These are phyloP conservation scores for Tripterygium wilfordii DNA, from an alignment of 177 flowering plant species.

Conservation along the genomic window DNA sequence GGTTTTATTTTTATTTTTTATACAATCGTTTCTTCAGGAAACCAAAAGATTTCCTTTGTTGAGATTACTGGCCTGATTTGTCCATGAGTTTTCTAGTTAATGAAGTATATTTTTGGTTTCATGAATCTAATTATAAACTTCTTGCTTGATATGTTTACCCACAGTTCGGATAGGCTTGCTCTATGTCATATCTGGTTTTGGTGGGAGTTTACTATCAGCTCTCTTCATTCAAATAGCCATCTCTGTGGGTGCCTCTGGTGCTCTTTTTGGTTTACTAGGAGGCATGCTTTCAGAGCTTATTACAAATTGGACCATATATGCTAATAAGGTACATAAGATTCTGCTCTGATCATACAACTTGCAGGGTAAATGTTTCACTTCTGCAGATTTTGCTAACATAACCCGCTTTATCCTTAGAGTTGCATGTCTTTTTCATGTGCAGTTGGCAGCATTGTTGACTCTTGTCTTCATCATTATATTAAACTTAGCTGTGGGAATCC, in stretches of 20 bases:
- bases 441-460: slow-evolving; percentile 46
- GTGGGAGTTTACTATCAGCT: slow-evolving; percentile 77
- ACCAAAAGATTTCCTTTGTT: no score
- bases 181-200: slow-evolving; percentile 72
- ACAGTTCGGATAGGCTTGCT: slow-evolving; percentile 71
- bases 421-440: slow-evolving; percentile 12
- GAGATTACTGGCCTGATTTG: no score
- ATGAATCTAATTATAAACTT: slow-evolving; percentile 1
- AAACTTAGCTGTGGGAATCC: slow-evolving; percentile 51
- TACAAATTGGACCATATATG: slow-evolving; percentile 92
- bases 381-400: no score
- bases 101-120: not conserved
- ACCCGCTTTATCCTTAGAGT: no score
- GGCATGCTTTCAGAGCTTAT: slow-evolving; percentile 89
- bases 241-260: slow-evolving; percentile 99
- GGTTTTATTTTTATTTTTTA: no score
- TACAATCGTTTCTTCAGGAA: no score
- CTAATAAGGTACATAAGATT: slow-evolving; percentile 59
- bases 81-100: no score
- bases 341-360: not conserved
- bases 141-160: slow-evolving; percentile 7
- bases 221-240: slow-evolving; percentile 62
- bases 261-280: slow-evolving; percentile 86
- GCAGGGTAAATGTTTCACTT: not conserved
- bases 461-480: slow-evolving; percentile 39